Percentiles rank a stretch among this genome's conserved stretches.
Conservation (phyloP, 1,284 basidiomycete genomes). For the Entoloma clypeatum region DNA sequence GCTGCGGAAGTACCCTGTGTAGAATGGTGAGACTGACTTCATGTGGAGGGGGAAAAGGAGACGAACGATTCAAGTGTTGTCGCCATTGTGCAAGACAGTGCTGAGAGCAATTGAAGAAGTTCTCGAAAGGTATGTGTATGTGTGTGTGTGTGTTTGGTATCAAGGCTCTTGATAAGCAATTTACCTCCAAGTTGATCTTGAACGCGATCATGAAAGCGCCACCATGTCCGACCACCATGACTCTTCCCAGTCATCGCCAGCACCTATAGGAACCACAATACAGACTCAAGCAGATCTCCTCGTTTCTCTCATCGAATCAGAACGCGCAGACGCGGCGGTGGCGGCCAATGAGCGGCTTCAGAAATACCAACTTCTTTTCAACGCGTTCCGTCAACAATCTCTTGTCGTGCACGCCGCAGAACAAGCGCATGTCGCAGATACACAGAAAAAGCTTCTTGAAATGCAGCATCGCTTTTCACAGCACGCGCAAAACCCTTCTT, state of each 20-base stretch:
- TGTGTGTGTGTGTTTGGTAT: too few relatives aligned
- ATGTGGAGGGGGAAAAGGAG: slow-evolving; percentile 7
- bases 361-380: slow-evolving; percentile 14
- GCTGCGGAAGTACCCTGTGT: slow-evolving; percentile 61
- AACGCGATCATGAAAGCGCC: too few relatives aligned
- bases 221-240: too few relatives aligned
- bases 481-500: slow-evolving; percentile 6
- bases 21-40: slow-evolving; percentile 2
- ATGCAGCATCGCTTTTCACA: slow-evolving; percentile 11
- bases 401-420: slow-evolving; percentile 10
- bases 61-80: slow-evolving; percentile 56
- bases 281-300: slow-evolving; percentile 21
- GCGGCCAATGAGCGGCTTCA: slow-evolving; percentile 12
- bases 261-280: slow-evolving; percentile 17
- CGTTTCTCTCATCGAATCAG: slow-evolving; percentile 20
- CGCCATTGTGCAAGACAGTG: slow-evolving; percentile 45
- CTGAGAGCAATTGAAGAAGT: slow-evolving; percentile 11
- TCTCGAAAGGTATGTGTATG: too few relatives aligned
- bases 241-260: not conserved
- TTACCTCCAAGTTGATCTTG: too few relatives aligned
- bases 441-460: slow-evolving; percentile 7
- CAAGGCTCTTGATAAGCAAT: too few relatives aligned
- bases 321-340: slow-evolving; percentile 18
- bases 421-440: slow-evolving; percentile 7
- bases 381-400: slow-evolving; percentile 10